phyloP scores from a whole-genome alignment of 768 basidiomycete genomes.

The Macrolepiota dolichaula region DNA sequence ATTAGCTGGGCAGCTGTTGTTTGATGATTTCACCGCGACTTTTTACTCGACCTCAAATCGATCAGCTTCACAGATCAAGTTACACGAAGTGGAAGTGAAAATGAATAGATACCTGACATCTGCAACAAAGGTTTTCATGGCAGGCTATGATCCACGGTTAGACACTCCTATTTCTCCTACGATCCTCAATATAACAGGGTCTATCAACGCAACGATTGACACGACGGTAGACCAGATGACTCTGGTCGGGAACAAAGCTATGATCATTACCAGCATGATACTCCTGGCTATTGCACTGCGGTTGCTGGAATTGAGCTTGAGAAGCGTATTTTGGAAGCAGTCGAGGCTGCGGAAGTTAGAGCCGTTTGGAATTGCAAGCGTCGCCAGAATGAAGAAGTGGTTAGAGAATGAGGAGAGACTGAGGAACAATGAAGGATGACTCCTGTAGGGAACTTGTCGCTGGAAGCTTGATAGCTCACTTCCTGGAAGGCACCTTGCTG shows the following conservation, averaged over 20 bases:
- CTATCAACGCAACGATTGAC: background rate
- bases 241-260: constrained; percentile 1
- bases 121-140: background rate
- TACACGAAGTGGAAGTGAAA: background rate
- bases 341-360: constrained; percentile 1
- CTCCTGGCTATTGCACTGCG: background rate
- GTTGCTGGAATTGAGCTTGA: background rate
- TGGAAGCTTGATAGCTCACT: background rate
- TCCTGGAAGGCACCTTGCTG: too few relatives aligned
- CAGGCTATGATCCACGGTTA: background rate
- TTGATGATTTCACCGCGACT: constrained; percentile 3
- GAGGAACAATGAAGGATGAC: background rate
- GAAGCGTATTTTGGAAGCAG: constrained; percentile 8
- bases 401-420: background rate
- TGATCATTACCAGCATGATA: constrained; percentile 4
- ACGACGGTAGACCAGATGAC: constrained; percentile 1
- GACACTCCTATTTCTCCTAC: background rate
- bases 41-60: background rate
- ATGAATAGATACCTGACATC: constrained; percentile 1
- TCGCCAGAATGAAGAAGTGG: constrained; percentile 3
- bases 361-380: constrained; percentile 4
- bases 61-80: background rate
- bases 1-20: constrained; percentile 3
- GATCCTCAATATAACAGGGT: background rate
- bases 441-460: background rate